phyloP scores from a whole-genome alignment of 2,329 filamentous ascomycete species.

The Xylaria sp. region DNA sequence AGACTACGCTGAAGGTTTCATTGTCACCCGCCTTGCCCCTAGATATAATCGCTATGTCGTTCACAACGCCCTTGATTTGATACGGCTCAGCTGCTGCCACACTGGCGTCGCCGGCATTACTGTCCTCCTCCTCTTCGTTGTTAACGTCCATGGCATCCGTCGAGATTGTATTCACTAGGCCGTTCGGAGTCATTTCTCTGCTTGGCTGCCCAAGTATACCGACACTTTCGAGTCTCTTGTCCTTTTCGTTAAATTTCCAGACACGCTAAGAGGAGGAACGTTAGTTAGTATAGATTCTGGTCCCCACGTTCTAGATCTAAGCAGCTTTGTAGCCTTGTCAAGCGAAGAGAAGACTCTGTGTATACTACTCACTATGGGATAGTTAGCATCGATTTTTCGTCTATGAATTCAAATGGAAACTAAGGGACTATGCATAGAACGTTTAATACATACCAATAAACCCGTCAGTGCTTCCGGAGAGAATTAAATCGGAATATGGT shows the following conservation, averaged over 20 bases:
- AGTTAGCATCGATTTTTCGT: constrained; percentile 19
- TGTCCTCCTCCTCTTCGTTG: constrained; percentile 33
- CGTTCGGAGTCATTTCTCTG: constrained; percentile 13
- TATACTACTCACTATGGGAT: constrained; percentile 31
- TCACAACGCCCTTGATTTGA: constrained; percentile 78
- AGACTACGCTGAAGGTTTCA: constrained; percentile 83
- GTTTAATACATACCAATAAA: constrained; percentile 59
- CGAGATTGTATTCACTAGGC: constrained; percentile 40
- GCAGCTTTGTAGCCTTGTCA: not conserved
- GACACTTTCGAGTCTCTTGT: constrained; percentile 76
- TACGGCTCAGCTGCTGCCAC: constrained; percentile 28
- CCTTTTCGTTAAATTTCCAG: constrained; percentile 87
- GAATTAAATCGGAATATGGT: constrained; percentile 88
- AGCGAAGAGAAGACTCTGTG: not conserved
- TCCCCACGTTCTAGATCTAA: not conserved
- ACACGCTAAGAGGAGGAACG: constrained; percentile 58
- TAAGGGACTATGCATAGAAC: not conserved
- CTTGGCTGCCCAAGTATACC: constrained; percentile 68
- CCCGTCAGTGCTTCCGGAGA: constrained; percentile 96
- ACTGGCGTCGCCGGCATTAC: constrained; percentile 38
- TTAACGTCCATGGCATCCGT: constrained; percentile 43
- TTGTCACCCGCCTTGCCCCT: constrained; percentile 75
- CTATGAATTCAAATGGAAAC: not conserved
- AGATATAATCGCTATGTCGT: constrained; percentile 89
- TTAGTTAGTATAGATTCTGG: constrained; percentile 21